Percentiles rank a stretch among this genome's conserved stretches.
phyloP scores from a whole-genome alignment of 371 early-diverging fungal genomes.

The Apophysomyces variabilis region DNA sequence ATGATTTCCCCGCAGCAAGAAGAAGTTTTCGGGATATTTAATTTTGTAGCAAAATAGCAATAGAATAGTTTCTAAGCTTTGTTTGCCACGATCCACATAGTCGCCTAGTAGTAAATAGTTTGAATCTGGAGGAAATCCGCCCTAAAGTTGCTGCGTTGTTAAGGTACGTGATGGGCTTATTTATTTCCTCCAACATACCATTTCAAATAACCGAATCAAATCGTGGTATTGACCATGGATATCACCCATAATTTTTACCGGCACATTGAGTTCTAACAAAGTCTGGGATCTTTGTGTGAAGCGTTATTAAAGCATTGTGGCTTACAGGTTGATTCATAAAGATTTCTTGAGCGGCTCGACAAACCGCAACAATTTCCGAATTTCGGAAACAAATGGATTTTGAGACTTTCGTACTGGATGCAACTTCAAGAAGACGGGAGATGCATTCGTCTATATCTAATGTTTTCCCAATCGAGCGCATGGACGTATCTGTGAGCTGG shows the following conservation, averaged over 20 bases:
- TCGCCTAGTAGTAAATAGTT: slow-evolving; percentile 96
- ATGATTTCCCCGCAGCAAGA: slow-evolving; percentile 96
- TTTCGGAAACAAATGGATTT: slow-evolving; percentile 80
- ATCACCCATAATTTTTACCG: slow-evolving; percentile 95
- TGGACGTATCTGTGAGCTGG: slow-evolving; percentile 51
- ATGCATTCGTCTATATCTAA: slow-evolving; percentile 90
- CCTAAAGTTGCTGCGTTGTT: slow-evolving; percentile 26
- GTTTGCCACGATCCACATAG: slow-evolving; percentile 97
- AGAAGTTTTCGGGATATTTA: slow-evolving; percentile 95
- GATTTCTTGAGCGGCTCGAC: slow-evolving; percentile 86
- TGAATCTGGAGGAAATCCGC: slow-evolving; percentile 85
- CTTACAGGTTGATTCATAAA: slow-evolving; percentile 88
- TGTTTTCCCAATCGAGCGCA: slow-evolving; percentile 51
- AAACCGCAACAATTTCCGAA: slow-evolving; percentile 91
- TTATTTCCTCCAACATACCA: slow-evolving; percentile 34
- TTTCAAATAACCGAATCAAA: slow-evolving; percentile 88
- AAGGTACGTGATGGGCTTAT: background rate
- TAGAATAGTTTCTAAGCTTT: slow-evolving; percentile 93
- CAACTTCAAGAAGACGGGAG: slow-evolving; percentile 76
- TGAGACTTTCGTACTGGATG: slow-evolving; percentile 70
- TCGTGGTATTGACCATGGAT: slow-evolving; percentile 97
- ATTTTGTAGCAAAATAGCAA: slow-evolving; percentile 95
- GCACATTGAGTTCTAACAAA: slow-evolving; percentile 92
- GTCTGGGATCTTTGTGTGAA: slow-evolving; percentile 40
- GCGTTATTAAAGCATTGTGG: background rate